Evolutionary conservation across 2,329 filamentous ascomycete genomes (phyloP).

Genomic region (Hypoxylon sp.): DNA sequence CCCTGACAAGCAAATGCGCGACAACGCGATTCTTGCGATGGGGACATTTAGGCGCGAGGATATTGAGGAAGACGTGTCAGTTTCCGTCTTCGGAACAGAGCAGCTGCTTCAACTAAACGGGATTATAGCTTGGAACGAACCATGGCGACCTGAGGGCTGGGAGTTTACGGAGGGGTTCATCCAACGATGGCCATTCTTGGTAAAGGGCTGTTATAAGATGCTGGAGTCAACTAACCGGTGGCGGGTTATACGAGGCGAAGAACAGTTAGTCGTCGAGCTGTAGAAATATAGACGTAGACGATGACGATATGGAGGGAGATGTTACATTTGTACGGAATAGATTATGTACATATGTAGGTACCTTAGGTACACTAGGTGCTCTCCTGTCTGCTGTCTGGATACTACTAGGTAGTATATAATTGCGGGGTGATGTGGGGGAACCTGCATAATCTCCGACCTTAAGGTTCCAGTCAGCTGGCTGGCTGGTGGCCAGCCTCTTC

Average conservation of each 20-base stretch:
- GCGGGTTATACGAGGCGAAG: constrained; percentile 48
- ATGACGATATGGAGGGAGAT: neutral
- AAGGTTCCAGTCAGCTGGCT: constrained; percentile 20
- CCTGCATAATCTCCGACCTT: constrained; percentile 10
- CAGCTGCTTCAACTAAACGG: constrained; percentile 31
- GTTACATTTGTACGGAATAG: too few species aligned
- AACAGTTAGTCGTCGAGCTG: constrained; percentile 38
- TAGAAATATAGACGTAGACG: neutral
- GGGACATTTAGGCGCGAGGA: constrained; percentile 30
- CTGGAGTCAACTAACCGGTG: constrained; percentile 56
- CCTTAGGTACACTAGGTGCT: too few species aligned
- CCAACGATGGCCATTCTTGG: constrained; percentile 54
- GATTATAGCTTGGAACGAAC: constrained; percentile 53
- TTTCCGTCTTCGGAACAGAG: constrained; percentile 25
- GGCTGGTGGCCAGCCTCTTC: constrained; percentile 39
- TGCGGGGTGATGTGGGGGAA: constrained; percentile 23
- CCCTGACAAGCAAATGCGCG: constrained; percentile 41
- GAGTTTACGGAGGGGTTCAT: constrained; percentile 57
- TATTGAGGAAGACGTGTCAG: constrained; percentile 33
- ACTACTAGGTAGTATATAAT: neutral
- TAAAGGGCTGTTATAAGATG: constrained; percentile 54
- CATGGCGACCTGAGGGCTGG: constrained; percentile 56
- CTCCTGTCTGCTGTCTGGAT: too few species aligned
- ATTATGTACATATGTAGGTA: too few species aligned
- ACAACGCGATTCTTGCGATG: constrained; percentile 39